Evolutionary conservation across 108 stramenopile genomes (phyloP), one percentile per base, ranked within the genome.

Genomic region (Schizochytrium sp.): DNA sequence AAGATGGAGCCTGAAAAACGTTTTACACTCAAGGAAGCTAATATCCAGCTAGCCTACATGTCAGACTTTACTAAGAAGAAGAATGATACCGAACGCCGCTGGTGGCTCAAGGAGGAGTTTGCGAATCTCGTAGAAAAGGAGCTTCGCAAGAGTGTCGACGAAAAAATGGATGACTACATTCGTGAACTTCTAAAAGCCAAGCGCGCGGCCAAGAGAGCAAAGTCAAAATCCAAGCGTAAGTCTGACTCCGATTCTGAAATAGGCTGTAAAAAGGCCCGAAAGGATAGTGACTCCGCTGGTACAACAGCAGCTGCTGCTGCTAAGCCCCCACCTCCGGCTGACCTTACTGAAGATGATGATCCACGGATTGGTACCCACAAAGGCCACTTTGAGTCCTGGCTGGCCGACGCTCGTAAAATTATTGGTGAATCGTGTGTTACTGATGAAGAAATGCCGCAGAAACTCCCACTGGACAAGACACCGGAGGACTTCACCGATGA

Each of bases 101-200:
- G 64, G 64, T 69, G 64, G 64, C 64, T 69, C 64, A 69, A 69
- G 64, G 64, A 69, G 5, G 64, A 69, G 42, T 69, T 69, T 44
- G 44, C 40, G 64, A 38, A 69, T 44, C 64, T 69, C 64, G 64
- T 28, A 28, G 28, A 28, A 28, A 28, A 28, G 28, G 28, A 28
- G 28, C 28, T 69, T 1, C 17, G 59, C 1, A n/a, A 60, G 19
- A 60, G 28, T 17, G 59, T 60, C 28, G 59, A 17, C 59, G 59
- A 17, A n/a, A 69, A 69, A 15, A 38, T 15, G 28, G 64, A 69
- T 7, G 28, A 69, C 42, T 38, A 38, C 12, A 12, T 69, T 7
- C 8, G 28, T 28, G 28, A 28, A 28, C 28, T 28, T 28, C 28
- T 28, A 28, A 28, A 28, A 28, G 28, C 28, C 28, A 28, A 28